Evolutionary conservation across 208 protist genomes (phyloP).

Genomic region (Crithidia thermophila): DNA sequence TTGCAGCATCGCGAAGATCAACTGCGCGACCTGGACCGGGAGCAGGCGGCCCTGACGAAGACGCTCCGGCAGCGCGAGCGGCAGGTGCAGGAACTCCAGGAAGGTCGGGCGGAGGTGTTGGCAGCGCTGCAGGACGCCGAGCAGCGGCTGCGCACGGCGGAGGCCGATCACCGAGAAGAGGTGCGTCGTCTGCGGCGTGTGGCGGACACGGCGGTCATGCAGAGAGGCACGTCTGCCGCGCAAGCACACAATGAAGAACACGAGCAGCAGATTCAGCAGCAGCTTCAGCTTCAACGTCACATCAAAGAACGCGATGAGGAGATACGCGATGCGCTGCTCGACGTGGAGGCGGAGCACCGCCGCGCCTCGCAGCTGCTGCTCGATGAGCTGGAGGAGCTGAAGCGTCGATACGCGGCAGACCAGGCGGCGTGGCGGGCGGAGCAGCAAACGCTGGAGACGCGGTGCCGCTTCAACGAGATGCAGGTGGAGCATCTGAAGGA

Average conservation of each 20-base stretch:
- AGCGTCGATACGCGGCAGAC: constrained; percentile 13
- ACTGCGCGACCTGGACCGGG: constrained; percentile 2
- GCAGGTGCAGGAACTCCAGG: constrained; percentile 6
- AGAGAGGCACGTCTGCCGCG: not conserved
- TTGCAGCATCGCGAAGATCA: constrained; percentile 17
- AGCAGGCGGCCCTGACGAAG: constrained; percentile 8
- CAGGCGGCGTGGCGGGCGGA: constrained; percentile 19
- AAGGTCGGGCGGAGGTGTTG: not conserved
- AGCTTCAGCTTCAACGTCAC: not conserved
- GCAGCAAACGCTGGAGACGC: constrained; percentile 7
- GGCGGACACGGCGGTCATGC: not conserved
- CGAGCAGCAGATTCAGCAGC: no score
- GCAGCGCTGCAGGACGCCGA: not conserved
- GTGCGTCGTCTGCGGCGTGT: not conserved
- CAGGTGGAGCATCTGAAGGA: constrained; percentile 6
- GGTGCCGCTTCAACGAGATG: constrained; percentile 7
- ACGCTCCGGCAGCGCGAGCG: constrained; percentile 11
- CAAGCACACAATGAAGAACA: no score
- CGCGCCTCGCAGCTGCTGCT: not conserved
- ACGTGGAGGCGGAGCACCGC: not conserved
- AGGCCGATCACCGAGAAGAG: constrained; percentile 2
- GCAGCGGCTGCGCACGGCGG: not conserved
- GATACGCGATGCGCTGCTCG: not conserved
- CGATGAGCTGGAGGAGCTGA: constrained; percentile 8
- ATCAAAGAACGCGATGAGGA: not conserved